Base-by-base conservation (phyloP, 108 stramenopile genomes). In the Epithemia pelagica region DNA sequence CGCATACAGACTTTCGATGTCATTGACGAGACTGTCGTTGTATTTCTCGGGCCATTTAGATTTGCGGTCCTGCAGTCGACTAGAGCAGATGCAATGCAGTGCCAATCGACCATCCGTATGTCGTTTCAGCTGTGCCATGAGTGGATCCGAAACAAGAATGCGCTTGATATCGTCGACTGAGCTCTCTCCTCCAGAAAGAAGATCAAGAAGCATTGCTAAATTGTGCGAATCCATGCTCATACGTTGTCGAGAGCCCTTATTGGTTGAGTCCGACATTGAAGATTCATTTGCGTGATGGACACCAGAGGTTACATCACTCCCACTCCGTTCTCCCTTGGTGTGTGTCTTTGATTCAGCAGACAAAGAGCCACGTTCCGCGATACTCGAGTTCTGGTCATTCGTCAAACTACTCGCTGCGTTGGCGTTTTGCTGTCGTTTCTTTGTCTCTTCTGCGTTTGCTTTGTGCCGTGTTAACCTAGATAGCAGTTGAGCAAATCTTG, bases 11-110 rank as follows among this genome's bases (percentile, higher is more conserved):
- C 53, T 30, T 24, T 15, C 30, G 32, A 75, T 61, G 52, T 74
- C 78, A 52, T 72, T 26, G 20, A 72, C 64, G 22, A 79, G 59
- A 29, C 71, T 67, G 21, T 63, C 29, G 15, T 21, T 55, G 46
- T n/a, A 53, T 54, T 51, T 32, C 8, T 32, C 32, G 20, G 32
- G 24, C 33, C 22, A n/a, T n/a, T 54, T 65, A 1, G 27, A 31
- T 59, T 64, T 69, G 56, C 78, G 64, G 51, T 76, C 63, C 20
- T 74, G 74, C 30, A 82, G 70, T 20, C 37, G 37, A 31, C 69
- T 62, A 0, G 58, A 32, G 59, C 82, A 82, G 0, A 65, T 54
- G 8, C 61, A 59, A 59, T 82, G 82, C 10, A 82, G 52, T 30
- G 73, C 62, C 25, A 58, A 67, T 7, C 53, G 54, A 53, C 66